Conservation (phyloP, 1,139 yeast species). For the Sugiyamaella japonica region DNA sequence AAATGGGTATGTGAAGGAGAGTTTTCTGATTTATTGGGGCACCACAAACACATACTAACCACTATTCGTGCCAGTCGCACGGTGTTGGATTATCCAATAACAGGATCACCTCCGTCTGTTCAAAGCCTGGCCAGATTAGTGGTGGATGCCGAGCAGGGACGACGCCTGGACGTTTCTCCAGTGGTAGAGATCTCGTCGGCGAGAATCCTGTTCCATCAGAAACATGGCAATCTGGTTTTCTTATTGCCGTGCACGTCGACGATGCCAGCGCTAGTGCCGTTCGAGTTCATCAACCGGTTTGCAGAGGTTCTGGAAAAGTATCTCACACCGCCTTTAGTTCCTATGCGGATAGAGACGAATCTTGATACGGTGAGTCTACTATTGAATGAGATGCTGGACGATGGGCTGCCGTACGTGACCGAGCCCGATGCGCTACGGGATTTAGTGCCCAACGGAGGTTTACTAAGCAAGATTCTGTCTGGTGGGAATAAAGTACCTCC, state of each 20-base stretch:
- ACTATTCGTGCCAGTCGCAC: slow-evolving; percentile 42
- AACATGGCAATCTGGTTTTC: slow-evolving; percentile 36
- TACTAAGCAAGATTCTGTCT: slow-evolving; percentile 35
- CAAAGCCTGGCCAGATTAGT: slow-evolving; percentile 43
- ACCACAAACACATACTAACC: too few relatives aligned
- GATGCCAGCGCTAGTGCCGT: slow-evolving; percentile 50
- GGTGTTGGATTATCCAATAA: slow-evolving; percentile 58
- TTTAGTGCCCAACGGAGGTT: slow-evolving; percentile 57
- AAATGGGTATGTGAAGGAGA: slow-evolving; percentile 43
- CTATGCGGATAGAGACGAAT: slow-evolving; percentile 61
- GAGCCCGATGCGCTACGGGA: slow-evolving; percentile 73
- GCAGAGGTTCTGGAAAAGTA: slow-evolving; percentile 56
- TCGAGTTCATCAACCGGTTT: slow-evolving; percentile 55
- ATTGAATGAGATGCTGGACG: slow-evolving; percentile 70
- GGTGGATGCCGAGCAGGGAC: slow-evolving; percentile 25
- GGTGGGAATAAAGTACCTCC: slow-evolving; percentile 17
- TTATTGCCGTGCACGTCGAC: slow-evolving; percentile 38
- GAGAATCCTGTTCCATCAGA: slow-evolving; percentile 38
- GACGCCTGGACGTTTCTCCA: slow-evolving; percentile 13
- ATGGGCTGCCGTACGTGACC: slow-evolving; percentile 69
- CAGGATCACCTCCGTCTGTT: slow-evolving; percentile 54
- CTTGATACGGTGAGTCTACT: slow-evolving; percentile 63
- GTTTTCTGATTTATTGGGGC: too few relatives aligned
- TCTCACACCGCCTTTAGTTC: slow-evolving; percentile 57
- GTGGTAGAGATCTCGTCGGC: slow-evolving; percentile 36